phyloP scores from a whole-genome alignment of 2,329 filamentous ascomycete genomes.

The Ceratocystis lukuohia region DNA sequence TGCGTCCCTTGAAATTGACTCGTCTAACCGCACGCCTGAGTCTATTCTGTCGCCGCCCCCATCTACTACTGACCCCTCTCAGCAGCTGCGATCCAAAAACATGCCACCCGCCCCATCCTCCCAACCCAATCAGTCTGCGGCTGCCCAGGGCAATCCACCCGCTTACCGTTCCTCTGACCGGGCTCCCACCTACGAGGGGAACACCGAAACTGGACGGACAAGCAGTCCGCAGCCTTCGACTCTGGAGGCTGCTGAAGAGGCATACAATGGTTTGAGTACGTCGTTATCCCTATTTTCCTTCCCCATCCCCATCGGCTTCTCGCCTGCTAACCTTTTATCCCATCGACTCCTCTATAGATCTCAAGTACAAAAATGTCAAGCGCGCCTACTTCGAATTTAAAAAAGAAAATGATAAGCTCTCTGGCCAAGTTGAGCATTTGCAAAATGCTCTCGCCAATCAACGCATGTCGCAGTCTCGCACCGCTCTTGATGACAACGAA shows the following conservation, averaged over 20 bases:
- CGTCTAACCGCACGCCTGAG: slow-evolving; percentile 25
- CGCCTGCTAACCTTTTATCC: slow-evolving; percentile 19
- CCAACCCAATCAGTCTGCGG: not conserved
- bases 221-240: slow-evolving; percentile 40
- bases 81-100: slow-evolving; percentile 8
- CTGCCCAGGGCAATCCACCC: slow-evolving; percentile 7
- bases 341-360: slow-evolving; percentile 40
- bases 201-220: slow-evolving; percentile 38
- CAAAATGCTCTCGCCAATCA: slow-evolving; percentile 98
- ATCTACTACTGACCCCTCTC: not conserved
- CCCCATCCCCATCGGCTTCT: slow-evolving; percentile 4
- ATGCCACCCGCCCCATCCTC: slow-evolving; percentile 11
- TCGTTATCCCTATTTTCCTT: slow-evolving; percentile 19
- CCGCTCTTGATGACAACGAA: slow-evolving; percentile 87
- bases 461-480: slow-evolving; percentile 84
- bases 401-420: slow-evolving; percentile 72
- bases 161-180: slow-evolving; percentile 14
- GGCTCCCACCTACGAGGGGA: slow-evolving; percentile 32
- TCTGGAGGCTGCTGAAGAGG: slow-evolving; percentile 37
- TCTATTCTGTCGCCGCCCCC: not conserved
- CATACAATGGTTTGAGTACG: slow-evolving; percentile 45
- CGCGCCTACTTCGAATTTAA: slow-evolving; percentile 95
- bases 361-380: slow-evolving; percentile 97
- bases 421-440: slow-evolving; percentile 70
- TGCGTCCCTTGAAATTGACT: slow-evolving; percentile 22